A percentile compares a stretch with the other conserved stretches of the same genome.
Conservation (phyloP, 768 basidiomycete genomes). For the Naematelia aurantialba region DNA sequence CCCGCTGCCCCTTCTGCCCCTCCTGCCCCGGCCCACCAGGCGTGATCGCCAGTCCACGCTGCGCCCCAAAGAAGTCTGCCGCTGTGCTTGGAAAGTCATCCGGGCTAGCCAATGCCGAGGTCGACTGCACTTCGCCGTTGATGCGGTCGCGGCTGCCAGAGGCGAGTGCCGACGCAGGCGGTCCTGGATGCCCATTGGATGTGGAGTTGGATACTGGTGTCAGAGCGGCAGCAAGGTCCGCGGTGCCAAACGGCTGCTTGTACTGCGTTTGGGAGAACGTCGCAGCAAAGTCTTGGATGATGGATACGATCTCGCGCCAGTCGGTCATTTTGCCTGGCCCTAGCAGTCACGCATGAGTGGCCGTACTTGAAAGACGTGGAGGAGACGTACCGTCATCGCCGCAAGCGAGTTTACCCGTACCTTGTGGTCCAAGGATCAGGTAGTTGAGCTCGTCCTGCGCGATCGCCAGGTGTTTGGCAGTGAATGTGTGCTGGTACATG, state of each 20-base stretch:
- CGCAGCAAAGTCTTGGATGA: slow-evolving; percentile 42
- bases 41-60: background rate
- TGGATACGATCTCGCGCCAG: slow-evolving; percentile 72
- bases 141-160: no score
- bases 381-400: slow-evolving; percentile 70
- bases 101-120: no score
- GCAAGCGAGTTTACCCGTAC: slow-evolving; percentile 82
- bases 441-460: slow-evolving; percentile 75
- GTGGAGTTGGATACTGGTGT: background rate
- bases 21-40: background rate
- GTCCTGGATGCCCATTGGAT: no score
- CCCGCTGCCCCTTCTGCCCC: background rate
- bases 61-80: background rate
- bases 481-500: slow-evolving; percentile 94
- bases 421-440: slow-evolving; percentile 70
- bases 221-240: background rate
- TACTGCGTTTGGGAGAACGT: background rate
- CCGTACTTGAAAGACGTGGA: background rate
- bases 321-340: slow-evolving; percentile 94
- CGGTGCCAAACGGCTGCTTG: background rate
- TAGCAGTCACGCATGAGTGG: slow-evolving; percentile 40
- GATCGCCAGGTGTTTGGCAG: slow-evolving; percentile 71
- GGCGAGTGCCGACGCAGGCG: no score
- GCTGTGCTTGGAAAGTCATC: background rate
- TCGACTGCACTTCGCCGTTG: no score